Evolutionary conservation across 148 eudicot genomes (phyloP), one percentile per base, ranked within the genome.

Genomic region (Rhododendron vialii): DNA sequence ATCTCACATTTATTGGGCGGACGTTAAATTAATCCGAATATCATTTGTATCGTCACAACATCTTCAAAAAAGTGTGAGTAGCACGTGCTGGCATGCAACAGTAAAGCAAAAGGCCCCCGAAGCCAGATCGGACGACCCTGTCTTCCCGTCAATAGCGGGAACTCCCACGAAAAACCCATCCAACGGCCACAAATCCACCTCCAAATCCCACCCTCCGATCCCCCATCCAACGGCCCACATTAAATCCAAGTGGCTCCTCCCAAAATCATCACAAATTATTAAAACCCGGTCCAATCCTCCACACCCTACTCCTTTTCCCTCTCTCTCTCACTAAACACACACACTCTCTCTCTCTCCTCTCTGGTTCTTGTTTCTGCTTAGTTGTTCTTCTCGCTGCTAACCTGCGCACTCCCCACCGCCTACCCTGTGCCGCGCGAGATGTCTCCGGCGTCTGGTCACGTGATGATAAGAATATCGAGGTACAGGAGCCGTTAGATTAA

Each of bases 11-110:
- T 41, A 41, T 41, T 41, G 45, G 45, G 45, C 7, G 7, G 1
- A 5, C 1, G 1, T 41, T 5, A 41, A 7, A 41, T 41, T 41
- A 41, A 41, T 41, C 45, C 7, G 45, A 5, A 41, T 41, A 5
- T 41, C 43, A 41, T 41, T 41, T 6, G 45, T 41, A 41, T 36
- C 38, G 2, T 36, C 38, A 36, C 3, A 14, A 51, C 18, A 55
- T 15, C 22, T 55, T 8, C 28, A n/a, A 63, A 61, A 67, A 28
- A 50, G 12, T 53, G 41, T 45, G 48, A 26, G 78, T 24, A 84
- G 89, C 91, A 89, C 91, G 91, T 91, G 93, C 91, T 89, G 51
- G 86, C 76, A 82, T 81, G 91, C 84, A 26, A 86, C 86, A 87
- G 86, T 67, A 85, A 92, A 92, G 84, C 61, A 35, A 82, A 87